phyloP scores from a whole-genome alignment of 805 yeast species.

The Metschnikowia proteae region DNA sequence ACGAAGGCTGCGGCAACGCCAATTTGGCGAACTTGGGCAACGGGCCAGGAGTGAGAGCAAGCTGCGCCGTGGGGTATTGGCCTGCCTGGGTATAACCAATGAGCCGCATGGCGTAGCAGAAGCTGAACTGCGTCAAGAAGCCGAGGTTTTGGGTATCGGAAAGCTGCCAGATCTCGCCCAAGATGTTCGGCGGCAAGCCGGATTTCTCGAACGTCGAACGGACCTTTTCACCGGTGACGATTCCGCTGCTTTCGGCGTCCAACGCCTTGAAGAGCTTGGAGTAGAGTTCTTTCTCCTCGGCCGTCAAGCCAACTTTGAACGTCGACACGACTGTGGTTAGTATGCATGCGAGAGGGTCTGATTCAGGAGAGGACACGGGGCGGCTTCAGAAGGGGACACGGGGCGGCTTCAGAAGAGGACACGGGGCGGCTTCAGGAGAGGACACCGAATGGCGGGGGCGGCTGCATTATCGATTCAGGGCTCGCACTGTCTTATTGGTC shows the following conservation, averaged over 20 bases:
- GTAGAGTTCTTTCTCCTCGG: slow-evolving; percentile 73
- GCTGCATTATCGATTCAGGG: no score
- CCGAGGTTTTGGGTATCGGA: slow-evolving; percentile 92
- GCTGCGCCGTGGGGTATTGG: slow-evolving; percentile 45
- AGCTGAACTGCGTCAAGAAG: slow-evolving; percentile 72
- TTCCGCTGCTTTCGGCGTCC: slow-evolving; percentile 75
- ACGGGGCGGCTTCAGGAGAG: no score
- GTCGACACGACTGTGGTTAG: slow-evolving; percentile 19
- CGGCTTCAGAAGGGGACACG: no score
- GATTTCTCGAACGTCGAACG: slow-evolving; percentile 80
- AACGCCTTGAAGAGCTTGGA: slow-evolving; percentile 73
- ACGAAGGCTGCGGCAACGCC: slow-evolving; percentile 13
- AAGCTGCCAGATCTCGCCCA: slow-evolving; percentile 92
- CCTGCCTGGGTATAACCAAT: slow-evolving; percentile 86
- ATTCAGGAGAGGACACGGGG: no score
- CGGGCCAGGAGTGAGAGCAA: slow-evolving; percentile 59
- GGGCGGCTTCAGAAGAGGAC: no score
- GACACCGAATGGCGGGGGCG: no score
- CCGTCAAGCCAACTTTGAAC: slow-evolving; percentile 49
- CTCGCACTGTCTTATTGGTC: no score
- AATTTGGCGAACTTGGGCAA: slow-evolving; percentile 55
- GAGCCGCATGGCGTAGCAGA: slow-evolving; percentile 80
- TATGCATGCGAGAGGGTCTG: neutral
- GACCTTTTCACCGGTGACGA: slow-evolving; percentile 84
- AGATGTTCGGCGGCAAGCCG: slow-evolving; percentile 68